Base-by-base conservation (phyloP, 345 rosid species). In the Acer campestre region DNA sequence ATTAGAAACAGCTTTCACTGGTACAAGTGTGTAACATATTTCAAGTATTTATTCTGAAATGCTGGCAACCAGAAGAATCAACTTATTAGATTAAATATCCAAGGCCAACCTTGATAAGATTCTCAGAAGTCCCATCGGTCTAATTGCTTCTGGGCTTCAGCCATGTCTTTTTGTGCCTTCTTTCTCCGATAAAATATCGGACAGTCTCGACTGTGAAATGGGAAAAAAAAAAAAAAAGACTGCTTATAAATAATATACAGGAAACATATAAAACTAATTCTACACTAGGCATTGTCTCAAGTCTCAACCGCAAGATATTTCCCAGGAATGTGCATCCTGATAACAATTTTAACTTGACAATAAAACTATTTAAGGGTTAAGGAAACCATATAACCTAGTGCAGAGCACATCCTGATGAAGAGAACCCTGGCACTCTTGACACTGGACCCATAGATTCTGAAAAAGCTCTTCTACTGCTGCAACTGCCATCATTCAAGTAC, bases 371-470 rank as follows among this genome's bases (percentile, higher is more conserved):
- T 23, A 35, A 35, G 49, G 64, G 58, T 35, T 67, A 62, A 40
- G 27, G 51, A 81, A 66, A 61, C 49, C 68, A 62, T 42, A 22
- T 73, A 80, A 96, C 99, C 98, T 92, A 29, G 98, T 92, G 83
- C 99, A 96, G 44, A 94, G 95, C 59, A 96, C 98, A 86, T 96
- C 98, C 88, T 94, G 98, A 85, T 94, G 99, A 81, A 96, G 99
- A 68, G 98, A 96, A 70, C 98, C 98, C 83, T 92, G 98, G 82
- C 99, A 96, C 75, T 94, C 99, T 79, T 96, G 98, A 79, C 99
- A 96, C 82, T 96, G 98, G 0, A 97, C 93, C 99, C 98, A 94
- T 22, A 94, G 81, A 84, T 88, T 94, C 73, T 97, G 95, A 83
- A 94, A 92, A 69, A 92, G 88, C 79, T 80, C 86, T 84, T 96